phyloP scores from a whole-genome alignment of 345 rosid species.

The Arabidopsis thaliana region TAIR10.1 NC_003070.9:1002001-1002500 shows the following conservation, averaged over 20 bases:
- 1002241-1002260: slow-evolving; percentile 94
- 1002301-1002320: slow-evolving; percentile 84
- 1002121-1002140: slow-evolving; percentile 14
- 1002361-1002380: slow-evolving; percentile 89
- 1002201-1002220: slow-evolving; percentile 90
- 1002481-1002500: slow-evolving; percentile 95
- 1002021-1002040: slow-evolving; percentile 91
- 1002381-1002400: slow-evolving; percentile 55
- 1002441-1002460: slow-evolving; percentile 12
- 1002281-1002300: slow-evolving; percentile 96
- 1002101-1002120: slow-evolving; percentile 2
- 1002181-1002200: slow-evolving; percentile 97
- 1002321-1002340: slow-evolving; percentile 86
- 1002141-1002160: slow-evolving; percentile 97
- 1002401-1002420: neutral
- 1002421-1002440: neutral
- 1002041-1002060: slow-evolving; percentile 96
- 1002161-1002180: slow-evolving; percentile 96
- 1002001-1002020: slow-evolving; percentile 81
- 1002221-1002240: slow-evolving; percentile 92
- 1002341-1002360: slow-evolving; percentile 93
- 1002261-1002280: slow-evolving; percentile 99
- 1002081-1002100: neutral
- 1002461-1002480: slow-evolving; percentile 76
- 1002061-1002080: slow-evolving; percentile 65